Evolutionary conservation across 208 protist species (phyloP).

Genomic region (Crithidia brevicula): DNA sequence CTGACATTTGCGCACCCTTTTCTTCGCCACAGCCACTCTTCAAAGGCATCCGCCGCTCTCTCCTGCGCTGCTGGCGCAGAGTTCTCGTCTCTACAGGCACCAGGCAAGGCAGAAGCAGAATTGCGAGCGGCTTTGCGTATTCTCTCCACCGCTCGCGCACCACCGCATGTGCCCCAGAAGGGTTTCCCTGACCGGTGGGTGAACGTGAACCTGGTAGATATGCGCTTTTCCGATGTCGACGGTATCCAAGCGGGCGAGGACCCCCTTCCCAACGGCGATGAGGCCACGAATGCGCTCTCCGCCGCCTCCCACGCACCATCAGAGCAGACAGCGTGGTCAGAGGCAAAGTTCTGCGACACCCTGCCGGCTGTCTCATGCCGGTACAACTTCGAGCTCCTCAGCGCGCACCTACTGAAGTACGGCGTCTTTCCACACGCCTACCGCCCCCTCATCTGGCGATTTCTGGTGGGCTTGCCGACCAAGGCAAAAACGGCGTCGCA

Average conservation of each 20-base stretch:
- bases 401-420: slow-evolving; percentile 56
- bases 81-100: neutral
- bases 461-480: slow-evolving; percentile 70
- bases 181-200: slow-evolving; percentile 23
- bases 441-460: slow-evolving; percentile 79
- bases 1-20: slow-evolving; percentile 24
- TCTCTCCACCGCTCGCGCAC: slow-evolving; percentile 6
- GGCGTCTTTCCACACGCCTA: slow-evolving; percentile 77
- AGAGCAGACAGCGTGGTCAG: slow-evolving; percentile 2
- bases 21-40: slow-evolving; percentile 4
- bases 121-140: slow-evolving; percentile 12
- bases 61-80: neutral
- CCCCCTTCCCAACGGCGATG: neutral
- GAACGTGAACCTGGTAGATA: slow-evolving; percentile 35
- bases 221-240: neutral
- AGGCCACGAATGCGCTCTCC: neutral
- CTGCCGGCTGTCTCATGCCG: slow-evolving; percentile 33
- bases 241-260: neutral
- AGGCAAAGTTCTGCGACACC: slow-evolving; percentile 35
- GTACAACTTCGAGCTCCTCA: slow-evolving; percentile 77
- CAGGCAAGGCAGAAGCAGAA: neutral
- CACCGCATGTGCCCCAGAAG: slow-evolving; percentile 4
- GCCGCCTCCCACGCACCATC: neutral
- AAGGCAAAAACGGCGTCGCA: slow-evolving; percentile 49
- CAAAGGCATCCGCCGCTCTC: neutral